These are phyloP conservation scores for Sporothrix pseudoabietina DNA, from an alignment of 2,329 filamentous ascomycete genomes.

Conservation along the genomic window DNA sequence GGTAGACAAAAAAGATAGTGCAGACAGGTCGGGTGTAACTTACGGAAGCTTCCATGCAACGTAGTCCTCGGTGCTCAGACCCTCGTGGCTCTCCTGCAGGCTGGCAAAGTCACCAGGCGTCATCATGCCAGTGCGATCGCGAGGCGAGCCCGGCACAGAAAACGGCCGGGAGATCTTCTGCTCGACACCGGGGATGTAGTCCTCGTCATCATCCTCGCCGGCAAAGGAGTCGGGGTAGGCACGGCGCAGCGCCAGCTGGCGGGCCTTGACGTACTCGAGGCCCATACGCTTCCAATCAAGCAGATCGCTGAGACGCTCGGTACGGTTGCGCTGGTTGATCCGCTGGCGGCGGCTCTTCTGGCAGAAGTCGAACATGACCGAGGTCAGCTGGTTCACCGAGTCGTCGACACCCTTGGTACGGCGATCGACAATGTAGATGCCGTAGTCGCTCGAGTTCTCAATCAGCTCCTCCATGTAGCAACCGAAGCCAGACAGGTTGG, in stretches of 20 bases:
- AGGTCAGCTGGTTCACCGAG: slow-evolving; percentile 90
- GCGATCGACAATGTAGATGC: slow-evolving; percentile 98
- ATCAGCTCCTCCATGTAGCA: slow-evolving; percentile 99
- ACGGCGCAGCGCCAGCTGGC: slow-evolving; percentile 85
- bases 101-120: slow-evolving; percentile 97
- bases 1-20: neutral
- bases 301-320: slow-evolving; percentile 89
- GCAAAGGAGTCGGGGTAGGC: slow-evolving; percentile 88
- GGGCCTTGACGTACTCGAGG: slow-evolving; percentile 97
- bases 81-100: slow-evolving; percentile 90
- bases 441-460: slow-evolving; percentile 96
- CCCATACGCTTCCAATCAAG: slow-evolving; percentile 99
- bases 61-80: slow-evolving; percentile 93
- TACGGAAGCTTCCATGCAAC: slow-evolving; percentile 97
- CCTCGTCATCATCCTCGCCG: slow-evolving; percentile 78
- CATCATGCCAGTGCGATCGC: slow-evolving; percentile 95
- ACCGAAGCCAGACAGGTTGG: slow-evolving; percentile 94
- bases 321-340: slow-evolving; percentile 98
- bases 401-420: slow-evolving; percentile 95
- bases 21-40: slow-evolving; percentile 50
- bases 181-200: slow-evolving; percentile 89
- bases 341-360: slow-evolving; percentile 92
- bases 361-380: slow-evolving; percentile 92
- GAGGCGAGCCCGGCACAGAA: slow-evolving; percentile 89
- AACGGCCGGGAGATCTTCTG: slow-evolving; percentile 94